These are phyloP conservation scores for Quercus suber DNA, from an alignment of 306 rosid genomes.

Conservation along the genomic window DNA sequence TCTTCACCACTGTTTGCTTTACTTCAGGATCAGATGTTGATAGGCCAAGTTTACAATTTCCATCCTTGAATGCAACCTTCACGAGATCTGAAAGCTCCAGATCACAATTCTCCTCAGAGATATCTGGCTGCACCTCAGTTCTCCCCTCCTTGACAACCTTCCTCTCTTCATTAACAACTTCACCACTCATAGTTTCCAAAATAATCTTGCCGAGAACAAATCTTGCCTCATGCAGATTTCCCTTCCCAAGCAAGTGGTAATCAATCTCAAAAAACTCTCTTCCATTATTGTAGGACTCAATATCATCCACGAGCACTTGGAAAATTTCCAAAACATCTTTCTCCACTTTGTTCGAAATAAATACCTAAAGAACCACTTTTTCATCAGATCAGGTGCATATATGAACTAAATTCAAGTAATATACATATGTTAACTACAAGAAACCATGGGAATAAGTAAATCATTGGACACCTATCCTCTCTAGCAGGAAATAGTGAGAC, in stretches of 20 bases:
- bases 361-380: slow-evolving; percentile 51
- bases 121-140: slow-evolving; percentile 18
- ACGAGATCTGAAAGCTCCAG: slow-evolving; percentile 23
- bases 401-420: slow-evolving; percentile 23
- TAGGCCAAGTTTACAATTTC: slow-evolving; percentile 23
- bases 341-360: slow-evolving; percentile 51
- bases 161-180: slow-evolving; percentile 23
- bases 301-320: slow-evolving; percentile 34
- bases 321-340: slow-evolving; percentile 48
- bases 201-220: slow-evolving; percentile 75
- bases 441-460: neutral
- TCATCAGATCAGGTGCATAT: slow-evolving; percentile 17
- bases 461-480: neutral
- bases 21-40: slow-evolving; percentile 18
- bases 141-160: slow-evolving; percentile 38
- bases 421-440: neutral
- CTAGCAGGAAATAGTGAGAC: neutral
- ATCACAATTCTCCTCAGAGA: slow-evolving; percentile 19
- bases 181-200: slow-evolving; percentile 63
- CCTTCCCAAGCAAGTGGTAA: slow-evolving; percentile 47
- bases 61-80: slow-evolving; percentile 21
- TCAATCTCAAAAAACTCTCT: slow-evolving; percentile 51
- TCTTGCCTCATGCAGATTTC: slow-evolving; percentile 51
- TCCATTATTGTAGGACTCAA: slow-evolving; percentile 35
- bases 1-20: slow-evolving; percentile 33